Conservation (phyloP, 1,284 basidiomycete genomes). For the Malassezia nana region DNA sequence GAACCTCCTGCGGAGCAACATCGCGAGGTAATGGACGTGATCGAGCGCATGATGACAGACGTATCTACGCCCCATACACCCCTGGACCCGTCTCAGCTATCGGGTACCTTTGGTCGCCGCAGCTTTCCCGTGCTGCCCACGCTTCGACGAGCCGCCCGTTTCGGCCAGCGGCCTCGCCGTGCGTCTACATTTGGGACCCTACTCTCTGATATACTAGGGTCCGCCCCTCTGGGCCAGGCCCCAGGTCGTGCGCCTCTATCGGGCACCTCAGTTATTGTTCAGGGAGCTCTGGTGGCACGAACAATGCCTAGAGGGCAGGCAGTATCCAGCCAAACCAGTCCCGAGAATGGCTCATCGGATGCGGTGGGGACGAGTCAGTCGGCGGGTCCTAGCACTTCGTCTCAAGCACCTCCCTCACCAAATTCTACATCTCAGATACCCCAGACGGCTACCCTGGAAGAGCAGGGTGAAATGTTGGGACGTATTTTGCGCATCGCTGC, state of each 20-base stretch:
- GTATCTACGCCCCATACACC: not conserved
- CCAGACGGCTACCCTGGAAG: conserved; percentile 38
- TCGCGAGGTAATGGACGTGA: not conserved
- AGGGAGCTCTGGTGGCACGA: conserved; percentile 38
- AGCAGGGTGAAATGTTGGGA: conserved; percentile 44
- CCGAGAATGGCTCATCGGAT: not conserved
- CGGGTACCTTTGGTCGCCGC: not conserved
- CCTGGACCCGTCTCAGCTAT: conserved; percentile 1
- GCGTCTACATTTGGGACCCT: conserved; percentile 11
- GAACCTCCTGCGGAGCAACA: conserved; percentile 4
- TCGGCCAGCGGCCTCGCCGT: not conserved
- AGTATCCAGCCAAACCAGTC: not conserved
- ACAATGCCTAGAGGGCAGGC: conserved; percentile 10
- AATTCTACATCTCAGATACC: conserved; percentile 11
- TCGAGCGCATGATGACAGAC: conserved; percentile 5
- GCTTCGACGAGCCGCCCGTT: not conserved
- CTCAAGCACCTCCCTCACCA: not conserved
- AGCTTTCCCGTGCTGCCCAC: not conserved
- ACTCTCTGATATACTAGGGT: conserved; percentile 13
- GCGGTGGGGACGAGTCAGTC: not conserved
- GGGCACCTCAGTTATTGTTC: conserved; percentile 44
- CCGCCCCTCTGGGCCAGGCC: not conserved
- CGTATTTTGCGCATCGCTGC: conserved; percentile 40
- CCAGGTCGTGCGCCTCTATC: not conserved
- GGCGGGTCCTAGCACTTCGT: not conserved